phyloP scores from a whole-genome alignment of 2,329 filamentous ascomycete genomes.

The Botrytis paeoniae region DNA sequence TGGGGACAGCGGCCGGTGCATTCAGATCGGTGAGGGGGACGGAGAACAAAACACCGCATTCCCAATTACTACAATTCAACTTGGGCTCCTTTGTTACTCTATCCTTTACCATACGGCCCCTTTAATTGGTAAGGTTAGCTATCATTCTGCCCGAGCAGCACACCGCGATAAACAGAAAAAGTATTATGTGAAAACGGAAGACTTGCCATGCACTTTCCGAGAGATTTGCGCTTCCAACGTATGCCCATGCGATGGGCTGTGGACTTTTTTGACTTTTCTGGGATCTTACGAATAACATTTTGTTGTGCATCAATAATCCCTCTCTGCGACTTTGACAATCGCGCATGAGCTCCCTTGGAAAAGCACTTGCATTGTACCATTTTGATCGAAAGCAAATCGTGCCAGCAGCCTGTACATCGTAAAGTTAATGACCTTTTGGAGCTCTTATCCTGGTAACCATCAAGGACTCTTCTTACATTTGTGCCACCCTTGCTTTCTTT shows the following conservation, averaged over 20 bases:
- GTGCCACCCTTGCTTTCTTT: conserved; percentile 59
- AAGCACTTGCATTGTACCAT: conserved; percentile 65
- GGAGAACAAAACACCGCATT: conserved; percentile 80
- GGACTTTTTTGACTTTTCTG: not conserved
- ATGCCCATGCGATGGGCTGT: conserved; percentile 63
- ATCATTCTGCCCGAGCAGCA: not conserved
- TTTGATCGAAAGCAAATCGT: conserved; percentile 76
- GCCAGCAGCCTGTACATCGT: conserved; percentile 57
- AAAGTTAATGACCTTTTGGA: not conserved
- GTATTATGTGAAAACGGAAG: not conserved
- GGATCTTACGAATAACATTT: conserved; percentile 58
- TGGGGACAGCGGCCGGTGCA: conserved; percentile 4
- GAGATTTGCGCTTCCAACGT: conserved; percentile 86
- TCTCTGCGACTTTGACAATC: conserved; percentile 70
- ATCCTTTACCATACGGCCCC: conserved; percentile 76
- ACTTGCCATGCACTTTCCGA: conserved; percentile 89
- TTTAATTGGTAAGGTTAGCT: conserved; percentile 38
- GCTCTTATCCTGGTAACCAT: not conserved
- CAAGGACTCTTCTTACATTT: conserved; percentile 43
- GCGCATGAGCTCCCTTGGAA: conserved; percentile 68
- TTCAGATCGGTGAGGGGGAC: conserved; percentile 2
- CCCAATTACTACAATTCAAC: conserved; percentile 88
- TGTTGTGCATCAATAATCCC: conserved; percentile 84
- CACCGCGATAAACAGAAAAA: not conserved
- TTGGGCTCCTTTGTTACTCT: conserved; percentile 64